Evolutionary conservation across 441 rosid genomes (phyloP).

Genomic region (Gossypium gossypioides): DNA sequence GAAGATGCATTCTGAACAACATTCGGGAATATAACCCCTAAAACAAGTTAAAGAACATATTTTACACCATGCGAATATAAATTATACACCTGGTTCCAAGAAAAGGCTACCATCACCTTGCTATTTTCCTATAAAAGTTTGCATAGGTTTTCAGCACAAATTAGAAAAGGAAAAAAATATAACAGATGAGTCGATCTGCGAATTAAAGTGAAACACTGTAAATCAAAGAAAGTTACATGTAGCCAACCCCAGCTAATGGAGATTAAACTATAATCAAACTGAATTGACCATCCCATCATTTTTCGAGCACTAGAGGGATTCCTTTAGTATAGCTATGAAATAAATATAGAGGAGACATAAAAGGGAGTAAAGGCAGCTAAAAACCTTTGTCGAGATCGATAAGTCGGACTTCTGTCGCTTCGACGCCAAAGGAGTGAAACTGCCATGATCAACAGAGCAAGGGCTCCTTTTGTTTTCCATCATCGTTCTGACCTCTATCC

Average conservation of each 20-base stretch:
- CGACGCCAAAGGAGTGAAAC: constrained; percentile 39
- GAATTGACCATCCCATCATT: not conserved
- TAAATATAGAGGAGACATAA: not conserved
- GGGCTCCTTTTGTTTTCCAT: constrained; percentile 73
- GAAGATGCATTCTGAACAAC: not conserved
- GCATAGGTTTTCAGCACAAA: not conserved
- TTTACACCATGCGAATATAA: not conserved
- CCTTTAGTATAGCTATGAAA: not conserved
- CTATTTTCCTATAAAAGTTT: not conserved
- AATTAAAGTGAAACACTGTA: not conserved
- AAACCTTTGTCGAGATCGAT: constrained; percentile 69
- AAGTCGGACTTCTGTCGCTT: constrained; percentile 72
- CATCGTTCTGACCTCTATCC: constrained; percentile 38
- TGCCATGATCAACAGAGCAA: constrained; percentile 53
- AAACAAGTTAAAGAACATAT: not conserved
- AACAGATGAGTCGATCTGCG: not conserved
- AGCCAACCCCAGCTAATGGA: not conserved
- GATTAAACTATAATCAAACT: not conserved
- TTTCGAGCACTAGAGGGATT: not conserved
- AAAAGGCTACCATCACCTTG: not conserved
- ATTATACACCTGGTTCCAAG: not conserved
- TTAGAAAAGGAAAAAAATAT: not conserved
- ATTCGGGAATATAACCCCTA: not conserved
- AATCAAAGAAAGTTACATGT: not conserved
- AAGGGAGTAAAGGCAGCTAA: not conserved